A percentile compares a stretch with the other conserved stretches of the same genome.
Evolutionary conservation across 2,329 filamentous ascomycete species (phyloP).

Genomic region (Botrytis pseudocinerea): DNA sequence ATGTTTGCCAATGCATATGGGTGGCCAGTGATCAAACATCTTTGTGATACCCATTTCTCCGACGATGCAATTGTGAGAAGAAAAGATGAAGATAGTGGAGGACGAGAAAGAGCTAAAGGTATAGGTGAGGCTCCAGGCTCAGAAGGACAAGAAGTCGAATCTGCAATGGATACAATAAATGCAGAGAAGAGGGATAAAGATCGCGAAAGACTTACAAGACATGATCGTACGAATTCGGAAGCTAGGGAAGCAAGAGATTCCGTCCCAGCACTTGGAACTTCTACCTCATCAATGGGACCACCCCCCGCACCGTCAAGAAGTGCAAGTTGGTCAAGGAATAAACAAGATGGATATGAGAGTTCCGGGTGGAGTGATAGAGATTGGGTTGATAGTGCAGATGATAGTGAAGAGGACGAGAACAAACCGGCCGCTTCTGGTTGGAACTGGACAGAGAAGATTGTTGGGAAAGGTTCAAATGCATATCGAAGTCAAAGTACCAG

Average conservation of each 20-base stretch:
- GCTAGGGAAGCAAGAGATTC: slow-evolving; percentile 47
- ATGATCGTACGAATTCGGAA: slow-evolving; percentile 49
- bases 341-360: slow-evolving; percentile 46
- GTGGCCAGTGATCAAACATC: slow-evolving; percentile 94
- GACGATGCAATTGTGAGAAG: slow-evolving; percentile 67
- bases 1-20: slow-evolving; percentile 98
- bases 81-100: slow-evolving; percentile 66
- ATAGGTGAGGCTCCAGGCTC: slow-evolving; percentile 56
- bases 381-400: slow-evolving; percentile 56
- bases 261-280: slow-evolving; percentile 37
- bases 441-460: slow-evolving; percentile 59
- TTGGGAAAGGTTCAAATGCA: slow-evolving; percentile 43
- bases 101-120: slow-evolving; percentile 67
- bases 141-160: slow-evolving; percentile 67
- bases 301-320: slow-evolving; percentile 11
- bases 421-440: slow-evolving; percentile 42
- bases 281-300: slow-evolving; percentile 26
- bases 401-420: slow-evolving; percentile 39
- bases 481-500: neutral
- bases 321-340: neutral
- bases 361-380: slow-evolving; percentile 66
- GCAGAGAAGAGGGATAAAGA: slow-evolving; percentile 3
- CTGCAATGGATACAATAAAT: slow-evolving; percentile 10
- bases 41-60: slow-evolving; percentile 92
- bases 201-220: slow-evolving; percentile 38